phyloP scores from a whole-genome alignment of 495 filamentous ascomycete genomes.

The Bathelium albidoporum region DNA sequence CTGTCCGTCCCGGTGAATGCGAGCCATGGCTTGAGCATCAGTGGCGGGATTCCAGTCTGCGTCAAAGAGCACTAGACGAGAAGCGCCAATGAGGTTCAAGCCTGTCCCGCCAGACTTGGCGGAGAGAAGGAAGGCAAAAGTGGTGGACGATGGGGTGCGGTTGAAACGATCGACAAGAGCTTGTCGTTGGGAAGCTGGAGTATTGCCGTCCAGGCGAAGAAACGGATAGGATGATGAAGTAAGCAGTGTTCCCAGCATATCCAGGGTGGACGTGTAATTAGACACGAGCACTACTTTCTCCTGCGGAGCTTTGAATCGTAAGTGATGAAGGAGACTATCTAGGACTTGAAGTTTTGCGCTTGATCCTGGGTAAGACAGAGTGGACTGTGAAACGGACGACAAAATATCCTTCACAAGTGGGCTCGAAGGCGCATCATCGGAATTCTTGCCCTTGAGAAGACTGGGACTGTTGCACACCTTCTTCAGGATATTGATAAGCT shows the following conservation, averaged over 20 bases:
- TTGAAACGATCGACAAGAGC: slow-evolving; percentile 72
- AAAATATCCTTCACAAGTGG: slow-evolving; percentile 42
- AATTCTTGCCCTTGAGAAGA: slow-evolving; percentile 43
- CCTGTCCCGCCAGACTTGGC: slow-evolving; percentile 69
- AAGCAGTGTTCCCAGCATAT: slow-evolving; percentile 56
- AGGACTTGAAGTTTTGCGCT: slow-evolving; percentile 66
- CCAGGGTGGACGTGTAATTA: slow-evolving; percentile 71
- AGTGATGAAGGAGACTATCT: slow-evolving; percentile 53
- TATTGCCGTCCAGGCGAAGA: slow-evolving; percentile 65
- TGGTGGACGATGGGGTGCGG: slow-evolving; percentile 40
- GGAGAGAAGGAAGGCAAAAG: slow-evolving; percentile 70
- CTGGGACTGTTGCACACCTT: slow-evolving; percentile 76
- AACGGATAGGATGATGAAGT: slow-evolving; percentile 52
- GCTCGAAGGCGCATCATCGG: slow-evolving; percentile 27
- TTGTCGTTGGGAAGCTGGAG: slow-evolving; percentile 58
- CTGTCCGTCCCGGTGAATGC: slow-evolving; percentile 72
- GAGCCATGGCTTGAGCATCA: slow-evolving; percentile 76
- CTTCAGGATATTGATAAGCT: slow-evolving; percentile 70
- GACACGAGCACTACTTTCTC: slow-evolving; percentile 78
- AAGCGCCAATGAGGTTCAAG: slow-evolving; percentile 70
- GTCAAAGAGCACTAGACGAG: slow-evolving; percentile 66
- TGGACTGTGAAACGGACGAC: slow-evolving; percentile 45
- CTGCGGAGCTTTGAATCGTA: slow-evolving; percentile 45
- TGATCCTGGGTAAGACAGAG: slow-evolving; percentile 48
- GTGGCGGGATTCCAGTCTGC: slow-evolving; percentile 79